A percentile compares a stretch with the other conserved stretches of the same genome.
Conservation (phyloP, 139 green algal species). For the Chlamydomonas sphaeroides region DNA sequence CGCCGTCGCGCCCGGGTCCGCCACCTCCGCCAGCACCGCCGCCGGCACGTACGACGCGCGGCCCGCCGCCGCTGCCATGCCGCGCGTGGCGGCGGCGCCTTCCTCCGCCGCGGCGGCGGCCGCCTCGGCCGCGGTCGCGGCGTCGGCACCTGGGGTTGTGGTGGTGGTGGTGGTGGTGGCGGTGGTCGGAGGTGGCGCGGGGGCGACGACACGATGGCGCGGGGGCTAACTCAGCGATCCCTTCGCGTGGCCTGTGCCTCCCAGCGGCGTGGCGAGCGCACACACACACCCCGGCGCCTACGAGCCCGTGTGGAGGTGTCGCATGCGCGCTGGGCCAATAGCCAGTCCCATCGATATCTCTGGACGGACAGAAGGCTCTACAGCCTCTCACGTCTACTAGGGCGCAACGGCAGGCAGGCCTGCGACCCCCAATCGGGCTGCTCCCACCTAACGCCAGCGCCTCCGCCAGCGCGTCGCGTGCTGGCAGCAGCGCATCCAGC, state of each 20-base stretch:
- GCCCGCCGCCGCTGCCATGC: conserved; percentile 72
- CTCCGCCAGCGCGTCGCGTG: conserved; percentile 42
- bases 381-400: too few relatives aligned
- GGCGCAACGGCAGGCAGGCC: neutral
- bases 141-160: neutral
- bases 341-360: too few relatives aligned
- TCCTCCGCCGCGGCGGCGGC: conserved; percentile 57
- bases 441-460: conserved; percentile 16
- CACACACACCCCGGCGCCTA: too few relatives aligned
- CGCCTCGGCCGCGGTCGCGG: conserved; percentile 26
- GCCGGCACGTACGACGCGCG: conserved; percentile 73
- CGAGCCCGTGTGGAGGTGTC: too few relatives aligned
- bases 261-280: too few relatives aligned
- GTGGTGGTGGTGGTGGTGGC: neutral
- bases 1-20: conserved; percentile 77
- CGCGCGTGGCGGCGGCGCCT: conserved; percentile 70
- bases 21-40: conserved; percentile 42
- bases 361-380: too few relatives aligned
- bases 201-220: neutral
- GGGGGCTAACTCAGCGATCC: too few relatives aligned
- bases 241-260: too few relatives aligned
- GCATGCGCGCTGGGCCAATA: too few relatives aligned
- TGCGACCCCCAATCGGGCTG: neutral
- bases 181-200: neutral
- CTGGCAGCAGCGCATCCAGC: conserved; percentile 83